Evolutionary conservation across 1,284 basidiomycete species (phyloP).

Genomic region (Gymnopus androsaceus): DNA sequence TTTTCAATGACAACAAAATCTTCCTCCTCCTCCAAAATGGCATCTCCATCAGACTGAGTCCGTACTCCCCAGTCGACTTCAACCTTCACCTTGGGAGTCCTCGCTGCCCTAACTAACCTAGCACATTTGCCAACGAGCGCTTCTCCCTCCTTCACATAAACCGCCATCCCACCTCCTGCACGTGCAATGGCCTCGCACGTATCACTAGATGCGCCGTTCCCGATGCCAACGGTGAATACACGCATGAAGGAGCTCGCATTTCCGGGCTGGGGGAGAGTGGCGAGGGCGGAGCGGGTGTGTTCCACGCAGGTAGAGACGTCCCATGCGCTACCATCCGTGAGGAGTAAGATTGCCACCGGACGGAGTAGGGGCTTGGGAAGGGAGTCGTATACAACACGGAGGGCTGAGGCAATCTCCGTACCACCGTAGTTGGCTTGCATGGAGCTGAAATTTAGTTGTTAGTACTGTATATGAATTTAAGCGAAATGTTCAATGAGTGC

Average conservation of each 20-base stretch:
- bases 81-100: neutral
- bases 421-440: conserved; percentile 42
- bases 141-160: conserved; percentile 5
- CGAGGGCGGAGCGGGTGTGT: neutral
- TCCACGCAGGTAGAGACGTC: conserved; percentile 9
- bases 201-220: neutral
- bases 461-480: neutral
- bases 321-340: conserved; percentile 48
- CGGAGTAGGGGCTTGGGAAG: conserved; percentile 30
- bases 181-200: conserved; percentile 1
- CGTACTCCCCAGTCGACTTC: neutral
- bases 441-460: conserved; percentile 12
- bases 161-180: neutral
- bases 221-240: conserved; percentile 5
- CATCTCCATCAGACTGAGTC: too few species aligned
- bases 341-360: conserved; percentile 49
- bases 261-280: neutral
- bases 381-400: conserved; percentile 33
- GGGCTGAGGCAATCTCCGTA: conserved; percentile 46
- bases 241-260: neutral
- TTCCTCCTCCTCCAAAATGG: neutral
- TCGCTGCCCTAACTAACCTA: conserved; percentile 4
- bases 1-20: too few species aligned
- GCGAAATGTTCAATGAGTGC: neutral
- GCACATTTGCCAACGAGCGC: conserved; percentile 1